phyloP scores from a whole-genome alignment of 139 green algal genomes.

The Chlorella sp. region DNA sequence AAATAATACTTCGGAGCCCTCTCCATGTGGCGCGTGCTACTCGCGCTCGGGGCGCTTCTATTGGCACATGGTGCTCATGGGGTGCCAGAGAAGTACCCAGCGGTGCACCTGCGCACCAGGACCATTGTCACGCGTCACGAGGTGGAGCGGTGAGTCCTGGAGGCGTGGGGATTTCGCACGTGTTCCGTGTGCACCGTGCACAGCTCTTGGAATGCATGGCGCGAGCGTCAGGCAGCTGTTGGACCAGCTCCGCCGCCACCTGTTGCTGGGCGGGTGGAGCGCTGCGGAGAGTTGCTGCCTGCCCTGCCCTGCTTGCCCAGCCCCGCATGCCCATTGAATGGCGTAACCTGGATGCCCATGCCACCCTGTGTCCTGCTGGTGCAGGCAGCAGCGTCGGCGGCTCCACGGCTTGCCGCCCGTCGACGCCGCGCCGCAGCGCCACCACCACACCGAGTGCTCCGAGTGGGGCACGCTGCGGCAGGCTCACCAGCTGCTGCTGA shows the following conservation, averaged over 20 bases:
- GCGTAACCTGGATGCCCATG: not conserved
- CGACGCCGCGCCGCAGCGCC: not conserved
- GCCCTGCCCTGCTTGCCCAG: no score
- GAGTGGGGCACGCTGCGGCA: slow-evolving; percentile 20
- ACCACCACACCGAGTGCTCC: not conserved
- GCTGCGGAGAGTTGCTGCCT: not conserved
- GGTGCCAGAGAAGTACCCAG: not conserved
- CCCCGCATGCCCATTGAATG: not conserved
- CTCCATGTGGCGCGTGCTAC: not conserved
- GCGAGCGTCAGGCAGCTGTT: not conserved
- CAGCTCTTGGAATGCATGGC: not conserved
- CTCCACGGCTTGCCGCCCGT: not conserved
- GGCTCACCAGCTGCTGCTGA: slow-evolving; percentile 25
- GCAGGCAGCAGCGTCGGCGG: slow-evolving; percentile 21
- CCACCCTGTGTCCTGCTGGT: not conserved
- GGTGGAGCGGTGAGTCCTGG: not conserved
- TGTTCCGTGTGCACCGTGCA: not conserved
- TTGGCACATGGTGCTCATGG: not conserved
- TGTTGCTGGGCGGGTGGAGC: not conserved
- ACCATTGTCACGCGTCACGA: not conserved
- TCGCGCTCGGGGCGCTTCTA: not conserved
- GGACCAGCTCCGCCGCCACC: not conserved
- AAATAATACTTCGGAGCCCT: no score
- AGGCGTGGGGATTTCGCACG: not conserved
- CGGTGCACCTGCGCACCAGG: slow-evolving; percentile 1